A percentile compares a stretch with the other conserved stretches of the same genome.
Conservation (phyloP, 192 early-diverging fungal species). For the Rhizophagus sp. region DNA sequence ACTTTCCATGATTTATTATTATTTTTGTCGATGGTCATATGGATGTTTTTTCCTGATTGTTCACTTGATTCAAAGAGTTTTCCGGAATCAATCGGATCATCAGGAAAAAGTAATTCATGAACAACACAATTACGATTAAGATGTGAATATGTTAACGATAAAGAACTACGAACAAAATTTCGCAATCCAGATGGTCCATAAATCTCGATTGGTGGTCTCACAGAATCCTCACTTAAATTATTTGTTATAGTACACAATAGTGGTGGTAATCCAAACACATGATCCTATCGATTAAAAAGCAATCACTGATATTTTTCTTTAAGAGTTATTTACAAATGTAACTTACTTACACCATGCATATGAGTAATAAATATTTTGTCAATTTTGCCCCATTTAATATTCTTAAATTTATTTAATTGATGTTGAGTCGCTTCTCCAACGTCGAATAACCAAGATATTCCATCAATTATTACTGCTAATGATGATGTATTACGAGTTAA, state of each 20-base stretch:
- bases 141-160: slow-evolving; percentile 39
- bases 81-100: slow-evolving; percentile 26
- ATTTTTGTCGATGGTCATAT: slow-evolving; percentile 14
- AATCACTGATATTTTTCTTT: too few species aligned
- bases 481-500: slow-evolving; percentile 54
- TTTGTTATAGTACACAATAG: too few species aligned
- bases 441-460: slow-evolving; percentile 51
- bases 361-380: slow-evolving; percentile 23
- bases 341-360: too few species aligned
- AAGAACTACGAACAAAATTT: slow-evolving; percentile 41
- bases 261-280: too few species aligned
- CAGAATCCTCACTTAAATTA: background rate
- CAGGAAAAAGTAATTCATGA: slow-evolving; percentile 44
- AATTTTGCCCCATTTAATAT: slow-evolving; percentile 39
- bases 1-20: slow-evolving; percentile 23
- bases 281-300: too few species aligned
- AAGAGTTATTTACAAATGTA: too few species aligned
- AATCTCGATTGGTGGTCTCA: slow-evolving; percentile 39
- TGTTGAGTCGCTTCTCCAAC: slow-evolving; percentile 60
- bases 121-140: slow-evolving; percentile 42
- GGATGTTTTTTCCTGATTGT: slow-evolving; percentile 30
- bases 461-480: slow-evolving; percentile 45
- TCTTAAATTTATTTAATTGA: slow-evolving; percentile 45
- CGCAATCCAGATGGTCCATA: slow-evolving; percentile 52
- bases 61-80: slow-evolving; percentile 25